These are phyloP conservation scores for Paramarasmius palmivorus DNA, from an alignment of 1,284 basidiomycete species.

Conservation along the genomic window DNA sequence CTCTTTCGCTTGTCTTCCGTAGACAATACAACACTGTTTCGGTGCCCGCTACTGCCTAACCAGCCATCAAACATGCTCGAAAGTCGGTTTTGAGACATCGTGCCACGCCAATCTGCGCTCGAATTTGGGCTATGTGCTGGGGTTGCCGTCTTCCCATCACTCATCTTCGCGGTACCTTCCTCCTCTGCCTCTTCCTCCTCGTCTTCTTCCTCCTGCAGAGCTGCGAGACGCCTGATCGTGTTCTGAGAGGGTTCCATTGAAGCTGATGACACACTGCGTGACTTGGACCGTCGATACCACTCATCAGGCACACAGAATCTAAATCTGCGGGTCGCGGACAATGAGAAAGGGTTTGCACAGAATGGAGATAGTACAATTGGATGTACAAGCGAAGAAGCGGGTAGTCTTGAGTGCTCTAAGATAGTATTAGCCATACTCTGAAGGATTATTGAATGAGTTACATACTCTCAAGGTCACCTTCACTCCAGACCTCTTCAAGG, in stretches of 20 bases:
- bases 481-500: slow-evolving; percentile 63
- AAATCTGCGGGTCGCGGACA: slow-evolving; percentile 42
- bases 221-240: slow-evolving; percentile 49
- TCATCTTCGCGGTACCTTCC: slow-evolving; percentile 64
- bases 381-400: slow-evolving; percentile 36
- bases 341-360: slow-evolving; percentile 39
- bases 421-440: background rate
- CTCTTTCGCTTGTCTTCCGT: slow-evolving; percentile 50
- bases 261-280: slow-evolving; percentile 46
- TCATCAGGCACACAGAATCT: slow-evolving; percentile 74
- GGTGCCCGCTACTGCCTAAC: slow-evolving; percentile 43
- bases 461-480: slow-evolving; percentile 52
- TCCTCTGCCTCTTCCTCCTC: slow-evolving; percentile 46
- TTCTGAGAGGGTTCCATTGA: slow-evolving; percentile 51
- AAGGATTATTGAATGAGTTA: slow-evolving; percentile 4
- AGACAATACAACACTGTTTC: slow-evolving; percentile 30
- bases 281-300: slow-evolving; percentile 73
- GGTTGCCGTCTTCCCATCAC: slow-evolving; percentile 10
- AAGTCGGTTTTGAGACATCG: slow-evolving; percentile 58
- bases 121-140: slow-evolving; percentile 19
- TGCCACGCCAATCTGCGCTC: slow-evolving; percentile 42
- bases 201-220: slow-evolving; percentile 52
- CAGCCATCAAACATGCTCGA: slow-evolving; percentile 67
- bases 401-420: slow-evolving; percentile 43
- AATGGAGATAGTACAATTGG: slow-evolving; percentile 37